Base-by-base conservation (phyloP, 2,329 filamentous ascomycete species). In the Madurella fahalii region DNA sequence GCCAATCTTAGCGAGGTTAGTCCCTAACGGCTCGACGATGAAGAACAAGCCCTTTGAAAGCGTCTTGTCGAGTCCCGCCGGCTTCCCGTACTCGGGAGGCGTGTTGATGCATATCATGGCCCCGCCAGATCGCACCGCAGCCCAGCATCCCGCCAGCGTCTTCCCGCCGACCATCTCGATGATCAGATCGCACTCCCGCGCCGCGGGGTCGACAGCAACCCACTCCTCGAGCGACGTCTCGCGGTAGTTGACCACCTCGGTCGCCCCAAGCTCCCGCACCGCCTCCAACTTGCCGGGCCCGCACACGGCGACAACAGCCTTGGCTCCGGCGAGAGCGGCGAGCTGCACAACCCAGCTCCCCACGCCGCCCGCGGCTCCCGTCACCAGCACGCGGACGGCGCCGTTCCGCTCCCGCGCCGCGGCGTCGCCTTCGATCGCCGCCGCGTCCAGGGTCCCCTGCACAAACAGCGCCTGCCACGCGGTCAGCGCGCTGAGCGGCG, bases 321-420 rank as follows among this genome's bases (percentile, higher is more conserved):
- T 64, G 1, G 68, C 70, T 2, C 72, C 72, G 0, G 67, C 67
- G 13, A 65, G 57, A 9, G 64, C 62, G 0, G 72, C 72, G 17
- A 74, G 64, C 62, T 73, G 71, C 15, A 75, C 67, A 1, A 69
- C 66, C 67, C 69, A 75, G 32, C 66, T 65, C 13, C 74, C 73
- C 5, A 76, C 72, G 5, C 69, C 69, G 9, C 72, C 72, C 0
- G 66, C 65, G 0, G 71, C 73, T 2, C 67, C 73, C 2, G 72
- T 72, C 50, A 76, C 58, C 12, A 77, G 63, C n/a, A 76, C 66
- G 1, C 68, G 56, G 20, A 66, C 57, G 31, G 58, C 59, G 3
- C 52, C 56, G 44, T 74, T 74, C 16, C 47, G 37, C 12, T 57
- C 58, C 5, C 57, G 48, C 0, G 69, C 60, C 7, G 51, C 53